Conservation (phyloP, 2,329 filamentous ascomycete species). For the Scedosporium aurantiacum region DNA sequence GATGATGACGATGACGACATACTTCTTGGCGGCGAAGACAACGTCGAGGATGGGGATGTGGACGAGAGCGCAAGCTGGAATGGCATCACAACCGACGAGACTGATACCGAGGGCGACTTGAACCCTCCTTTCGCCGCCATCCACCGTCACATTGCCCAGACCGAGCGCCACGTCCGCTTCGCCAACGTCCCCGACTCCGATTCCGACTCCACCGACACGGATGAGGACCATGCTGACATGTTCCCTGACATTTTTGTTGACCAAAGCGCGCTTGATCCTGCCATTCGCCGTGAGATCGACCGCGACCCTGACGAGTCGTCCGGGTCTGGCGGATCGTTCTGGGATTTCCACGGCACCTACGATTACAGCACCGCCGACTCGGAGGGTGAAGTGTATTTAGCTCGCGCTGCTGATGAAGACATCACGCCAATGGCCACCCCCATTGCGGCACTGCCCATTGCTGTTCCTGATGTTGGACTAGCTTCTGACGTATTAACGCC, state of each 20-base stretch:
- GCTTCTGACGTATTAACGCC: slow-evolving; percentile 16
- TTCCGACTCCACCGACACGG: slow-evolving; percentile 52
- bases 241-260: slow-evolving; percentile 72
- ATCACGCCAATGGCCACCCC: slow-evolving; percentile 30
- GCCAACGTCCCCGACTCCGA: slow-evolving; percentile 56
- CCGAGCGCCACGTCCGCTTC: slow-evolving; percentile 63
- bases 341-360: slow-evolving; percentile 47
- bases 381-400: slow-evolving; percentile 30
- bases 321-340: slow-evolving; percentile 44
- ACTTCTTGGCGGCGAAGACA: slow-evolving; percentile 17
- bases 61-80: slow-evolving; percentile 43
- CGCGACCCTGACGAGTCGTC: slow-evolving; percentile 50
- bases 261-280: slow-evolving; percentile 60
- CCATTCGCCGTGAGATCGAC: slow-evolving; percentile 64
- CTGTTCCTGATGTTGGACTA: slow-evolving; percentile 6
- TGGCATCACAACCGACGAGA: slow-evolving; percentile 40
- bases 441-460: slow-evolving; percentile 13
- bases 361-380: slow-evolving; percentile 24
- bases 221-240: slow-evolving; percentile 47
- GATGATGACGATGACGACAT: slow-evolving; percentile 16
- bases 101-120: slow-evolving; percentile 28
- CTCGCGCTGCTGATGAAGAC: slow-evolving; percentile 27
- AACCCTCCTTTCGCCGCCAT: slow-evolving; percentile 21
- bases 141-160: slow-evolving; percentile 21
- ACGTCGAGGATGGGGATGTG: slow-evolving; percentile 24